Percentiles rank a stretch among this genome's conserved stretches.
Evolutionary conservation across 805 yeast species (phyloP).

Genomic region (Yarrowia hollandica): DNA sequence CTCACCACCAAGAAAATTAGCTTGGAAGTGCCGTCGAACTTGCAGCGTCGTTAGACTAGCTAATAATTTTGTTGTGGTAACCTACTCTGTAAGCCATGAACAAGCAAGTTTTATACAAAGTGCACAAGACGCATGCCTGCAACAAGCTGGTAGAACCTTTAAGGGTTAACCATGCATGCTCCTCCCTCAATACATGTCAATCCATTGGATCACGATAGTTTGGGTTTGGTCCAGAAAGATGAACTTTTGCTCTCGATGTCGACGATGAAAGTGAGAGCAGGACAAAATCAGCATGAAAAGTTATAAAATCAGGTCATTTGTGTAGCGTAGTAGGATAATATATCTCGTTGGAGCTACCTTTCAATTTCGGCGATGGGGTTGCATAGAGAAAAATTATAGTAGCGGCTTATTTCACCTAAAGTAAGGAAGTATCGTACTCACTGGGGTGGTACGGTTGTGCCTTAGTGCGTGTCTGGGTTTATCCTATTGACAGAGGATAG

Average conservation of each 20-base stretch:
- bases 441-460: constrained; percentile 4
- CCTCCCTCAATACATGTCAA: not conserved
- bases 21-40: too few species aligned
- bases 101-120: too few species aligned
- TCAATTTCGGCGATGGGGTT: too few species aligned
- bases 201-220: not conserved
- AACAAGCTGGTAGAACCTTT: constrained; percentile 4
- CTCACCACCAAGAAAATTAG: too few species aligned
- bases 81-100: too few species aligned
- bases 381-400: not conserved
- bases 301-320: too few species aligned
- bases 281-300: too few species aligned
- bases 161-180: not conserved
- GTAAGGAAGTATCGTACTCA: not conserved
- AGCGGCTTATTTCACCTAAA: not conserved
- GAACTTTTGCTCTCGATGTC: constrained; percentile 22
- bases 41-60: not conserved
- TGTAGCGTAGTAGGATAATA: too few species aligned
- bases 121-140: constrained; percentile 6
- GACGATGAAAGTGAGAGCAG: constrained; percentile 2
- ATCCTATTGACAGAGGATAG: not conserved
- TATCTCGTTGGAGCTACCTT: too few species aligned
- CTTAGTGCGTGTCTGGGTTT: constrained; percentile 6
- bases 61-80: too few species aligned
- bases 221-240: not conserved